Percentiles rank a stretch among this genome's conserved stretches.
These are phyloP conservation scores for Phalaenopsis aphrodite DNA, from an alignment of 106 monocot species.

Conservation along the genomic window DNA sequence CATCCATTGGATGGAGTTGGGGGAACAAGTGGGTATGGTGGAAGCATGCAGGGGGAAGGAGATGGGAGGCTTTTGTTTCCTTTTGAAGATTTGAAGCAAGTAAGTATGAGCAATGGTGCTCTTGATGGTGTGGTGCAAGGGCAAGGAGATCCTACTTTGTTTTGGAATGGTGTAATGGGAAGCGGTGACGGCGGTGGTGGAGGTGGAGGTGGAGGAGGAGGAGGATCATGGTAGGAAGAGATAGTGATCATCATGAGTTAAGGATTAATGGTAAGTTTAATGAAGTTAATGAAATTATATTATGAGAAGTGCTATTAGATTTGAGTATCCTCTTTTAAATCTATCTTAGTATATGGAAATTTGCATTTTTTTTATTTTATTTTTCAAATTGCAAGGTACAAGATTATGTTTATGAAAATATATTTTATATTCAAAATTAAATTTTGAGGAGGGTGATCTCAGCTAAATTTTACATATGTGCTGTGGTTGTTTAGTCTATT, in stretches of 20 bases:
- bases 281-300: not conserved
- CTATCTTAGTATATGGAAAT: not conserved
- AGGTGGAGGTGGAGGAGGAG: constrained; percentile 1
- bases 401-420: not conserved
- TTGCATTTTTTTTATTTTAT: not conserved
- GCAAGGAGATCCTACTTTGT: constrained; percentile 33
- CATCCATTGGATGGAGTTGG: not conserved
- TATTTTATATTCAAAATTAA: not conserved
- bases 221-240: constrained; percentile 3
- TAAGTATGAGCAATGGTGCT: constrained; percentile 7
- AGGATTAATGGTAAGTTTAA: not conserved
- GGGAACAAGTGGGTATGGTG: not conserved
- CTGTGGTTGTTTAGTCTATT: not conserved
- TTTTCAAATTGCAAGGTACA: not conserved
- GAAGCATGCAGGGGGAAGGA: not conserved
- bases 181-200: constrained; percentile 4
- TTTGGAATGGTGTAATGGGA: constrained; percentile 44
- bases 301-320: not conserved
- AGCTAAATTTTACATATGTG: not conserved
- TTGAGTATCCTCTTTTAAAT: not conserved
- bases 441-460: too few relatives aligned
- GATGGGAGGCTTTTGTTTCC: constrained; percentile 13
- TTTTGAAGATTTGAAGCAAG: constrained; percentile 26
- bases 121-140: constrained; percentile 15
- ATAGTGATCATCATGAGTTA: too few relatives aligned